Conservation (phyloP, 495 filamentous ascomycete species). For the Penicillium desertorum region DNA sequence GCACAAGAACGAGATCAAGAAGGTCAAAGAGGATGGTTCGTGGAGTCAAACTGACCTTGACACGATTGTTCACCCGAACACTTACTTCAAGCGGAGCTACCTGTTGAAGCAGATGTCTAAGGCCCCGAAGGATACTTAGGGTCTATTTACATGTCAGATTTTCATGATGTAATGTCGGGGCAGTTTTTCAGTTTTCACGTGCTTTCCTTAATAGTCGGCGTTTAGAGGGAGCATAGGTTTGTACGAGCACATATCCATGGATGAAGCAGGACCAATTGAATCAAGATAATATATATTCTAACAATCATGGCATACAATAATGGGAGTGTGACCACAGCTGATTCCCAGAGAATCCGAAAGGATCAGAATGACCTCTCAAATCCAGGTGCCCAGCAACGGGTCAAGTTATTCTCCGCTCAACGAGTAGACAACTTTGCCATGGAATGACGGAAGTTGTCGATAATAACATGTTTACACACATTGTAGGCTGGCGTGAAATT, state of each 20-base stretch:
- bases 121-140: constrained; percentile 31
- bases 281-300: not conserved
- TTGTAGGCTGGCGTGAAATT: constrained; percentile 52
- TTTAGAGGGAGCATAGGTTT: constrained; percentile 17
- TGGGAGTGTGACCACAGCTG: constrained; percentile 70
- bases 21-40: constrained; percentile 75
- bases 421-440: constrained; percentile 64
- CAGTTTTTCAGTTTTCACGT: constrained; percentile 6
- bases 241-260: constrained; percentile 17
- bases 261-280: constrained; percentile 8
- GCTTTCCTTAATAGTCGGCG: constrained; percentile 16
- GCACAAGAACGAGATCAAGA: constrained; percentile 84
- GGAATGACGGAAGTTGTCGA: constrained; percentile 53
- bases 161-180: constrained; percentile 37
- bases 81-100: constrained; percentile 94
- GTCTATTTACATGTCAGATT: constrained; percentile 16
- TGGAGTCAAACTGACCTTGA: constrained; percentile 82
- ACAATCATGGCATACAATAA: not conserved
- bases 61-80: constrained; percentile 96
- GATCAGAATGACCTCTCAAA: constrained; percentile 68
- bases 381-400: constrained; percentile 79
- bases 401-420: constrained; percentile 64
- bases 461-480: constrained; percentile 53
- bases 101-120: constrained; percentile 66
- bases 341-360: constrained; percentile 70